A percentile compares a stretch with the other conserved stretches of the same genome.
phyloP scores from a whole-genome alignment of 306 rosid genomes.

The Ammopiptanthus mongolicus region DNA sequence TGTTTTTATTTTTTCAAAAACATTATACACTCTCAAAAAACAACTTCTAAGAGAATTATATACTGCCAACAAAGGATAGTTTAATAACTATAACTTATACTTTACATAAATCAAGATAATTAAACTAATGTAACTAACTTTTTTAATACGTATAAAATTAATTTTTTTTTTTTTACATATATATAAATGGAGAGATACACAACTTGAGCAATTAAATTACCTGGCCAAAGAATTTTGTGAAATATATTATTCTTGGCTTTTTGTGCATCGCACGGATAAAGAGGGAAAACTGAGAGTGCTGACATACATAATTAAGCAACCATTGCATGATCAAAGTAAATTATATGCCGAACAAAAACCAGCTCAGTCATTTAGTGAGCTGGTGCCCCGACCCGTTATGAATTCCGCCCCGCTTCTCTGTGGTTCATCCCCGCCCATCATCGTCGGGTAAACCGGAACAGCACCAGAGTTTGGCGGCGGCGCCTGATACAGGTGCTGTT shows the following conservation, averaged over 20 bases:
- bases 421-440: conserved; percentile 40
- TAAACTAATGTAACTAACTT: no score
- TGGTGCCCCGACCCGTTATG: conserved; percentile 45
- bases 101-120: no score
- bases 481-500: conserved; percentile 53
- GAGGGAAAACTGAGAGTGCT: not conserved
- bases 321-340: not conserved
- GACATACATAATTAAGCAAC: conserved; percentile 1
- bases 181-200: no score
- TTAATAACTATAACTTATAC: no score
- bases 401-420: conserved; percentile 47
- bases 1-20: no score
- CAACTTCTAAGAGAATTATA: no score
- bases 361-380: conserved; percentile 17
- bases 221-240: not conserved
- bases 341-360: not conserved
- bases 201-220: not conserved
- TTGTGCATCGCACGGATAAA: not conserved
- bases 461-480: conserved; percentile 42
- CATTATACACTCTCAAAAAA: no score
- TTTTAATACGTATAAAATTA: no score
- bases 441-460: conserved; percentile 23
- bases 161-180: no score
- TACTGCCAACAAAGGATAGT: no score
- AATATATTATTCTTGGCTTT: not conserved